phyloP scores from a whole-genome alignment of 495 filamentous ascomycete species.

The Aspergillus carlsbadensis region DNA sequence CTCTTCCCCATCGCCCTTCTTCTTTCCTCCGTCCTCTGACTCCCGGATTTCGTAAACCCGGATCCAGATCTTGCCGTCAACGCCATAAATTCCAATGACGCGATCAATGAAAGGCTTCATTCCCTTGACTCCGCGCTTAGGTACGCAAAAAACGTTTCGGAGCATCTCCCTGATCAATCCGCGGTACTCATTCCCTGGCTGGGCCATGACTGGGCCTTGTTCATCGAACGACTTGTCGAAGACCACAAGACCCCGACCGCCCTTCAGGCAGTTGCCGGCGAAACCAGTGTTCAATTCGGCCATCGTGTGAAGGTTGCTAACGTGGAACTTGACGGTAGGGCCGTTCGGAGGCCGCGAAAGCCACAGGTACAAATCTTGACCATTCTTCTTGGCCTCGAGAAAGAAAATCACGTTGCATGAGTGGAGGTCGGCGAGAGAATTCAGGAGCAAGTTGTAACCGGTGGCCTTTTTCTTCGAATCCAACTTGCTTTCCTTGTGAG shows the following conservation, averaged over 20 bases:
- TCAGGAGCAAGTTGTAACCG: constrained; percentile 77
- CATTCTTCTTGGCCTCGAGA: constrained; percentile 88
- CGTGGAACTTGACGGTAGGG: constrained; percentile 76
- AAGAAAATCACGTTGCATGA: constrained; percentile 99
- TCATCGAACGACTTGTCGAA: constrained; percentile 86
- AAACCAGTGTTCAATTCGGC: constrained; percentile 83
- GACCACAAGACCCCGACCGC: constrained; percentile 88
- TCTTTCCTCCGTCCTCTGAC: constrained; percentile 56
- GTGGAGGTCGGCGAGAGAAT: constrained; percentile 95
- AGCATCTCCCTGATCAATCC: constrained; percentile 67
- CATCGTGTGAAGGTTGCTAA: constrained; percentile 81
- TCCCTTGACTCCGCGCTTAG: constrained; percentile 74
- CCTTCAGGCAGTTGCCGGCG: constrained; percentile 93
- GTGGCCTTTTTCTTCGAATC: constrained; percentile 85
- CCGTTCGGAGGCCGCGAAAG: constrained; percentile 93
- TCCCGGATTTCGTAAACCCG: constrained; percentile 92
- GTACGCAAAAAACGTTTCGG: constrained; percentile 89
- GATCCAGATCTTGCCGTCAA: constrained; percentile 96
- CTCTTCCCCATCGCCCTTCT: constrained; percentile 29
- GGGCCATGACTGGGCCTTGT: constrained; percentile 48
- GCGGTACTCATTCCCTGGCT: constrained; percentile 43
- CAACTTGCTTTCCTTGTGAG: constrained; percentile 91
- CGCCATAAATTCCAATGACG: constrained; percentile 87
- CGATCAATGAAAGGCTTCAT: constrained; percentile 96
- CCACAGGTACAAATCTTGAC: constrained; percentile 92